phyloP scores from a whole-genome alignment of 1,139 yeast genomes.

The Nakaseomyces delphensis region DNA sequence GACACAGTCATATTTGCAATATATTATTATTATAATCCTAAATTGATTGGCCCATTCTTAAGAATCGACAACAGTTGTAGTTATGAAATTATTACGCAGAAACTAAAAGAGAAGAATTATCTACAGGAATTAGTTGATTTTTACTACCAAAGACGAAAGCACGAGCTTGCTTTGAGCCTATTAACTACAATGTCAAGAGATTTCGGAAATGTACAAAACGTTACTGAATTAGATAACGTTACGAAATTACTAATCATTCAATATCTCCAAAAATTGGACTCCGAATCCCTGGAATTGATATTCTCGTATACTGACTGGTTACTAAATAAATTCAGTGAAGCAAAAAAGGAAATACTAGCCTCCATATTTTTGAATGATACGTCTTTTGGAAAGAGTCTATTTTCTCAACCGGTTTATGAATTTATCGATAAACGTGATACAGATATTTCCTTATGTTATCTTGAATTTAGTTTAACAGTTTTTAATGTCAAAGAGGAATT shows the following conservation, averaged over 20 bases:
- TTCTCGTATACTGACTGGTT: constrained; percentile 55
- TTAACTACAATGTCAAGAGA: constrained; percentile 31
- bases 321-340: constrained; percentile 32
- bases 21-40: constrained; percentile 57
- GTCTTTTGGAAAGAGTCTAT: constrained; percentile 52
- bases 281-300: constrained; percentile 44
- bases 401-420: constrained; percentile 45
- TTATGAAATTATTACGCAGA: constrained; percentile 49
- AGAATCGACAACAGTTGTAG: constrained; percentile 71
- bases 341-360: constrained; percentile 34
- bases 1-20: constrained; percentile 77
- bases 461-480: constrained; percentile 51
- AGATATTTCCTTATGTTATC: constrained; percentile 41
- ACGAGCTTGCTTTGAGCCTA: constrained; percentile 59
- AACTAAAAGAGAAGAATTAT: constrained; percentile 44
- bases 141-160: constrained; percentile 55
- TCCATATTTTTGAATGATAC: constrained; percentile 62
- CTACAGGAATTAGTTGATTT: constrained; percentile 72
- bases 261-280: constrained; percentile 56
- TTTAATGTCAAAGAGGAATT: constrained; percentile 37
- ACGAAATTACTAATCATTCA: constrained; percentile 33
- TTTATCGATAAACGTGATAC: constrained; percentile 32
- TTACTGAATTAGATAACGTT: constrained; percentile 23
- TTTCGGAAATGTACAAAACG: constrained; percentile 13
- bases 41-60: constrained; percentile 73